Percentiles rank a stretch among this genome's conserved stretches.
phyloP scores from a whole-genome alignment of 768 basidiomycete genomes.

The Dentipellis fragilis region DNA sequence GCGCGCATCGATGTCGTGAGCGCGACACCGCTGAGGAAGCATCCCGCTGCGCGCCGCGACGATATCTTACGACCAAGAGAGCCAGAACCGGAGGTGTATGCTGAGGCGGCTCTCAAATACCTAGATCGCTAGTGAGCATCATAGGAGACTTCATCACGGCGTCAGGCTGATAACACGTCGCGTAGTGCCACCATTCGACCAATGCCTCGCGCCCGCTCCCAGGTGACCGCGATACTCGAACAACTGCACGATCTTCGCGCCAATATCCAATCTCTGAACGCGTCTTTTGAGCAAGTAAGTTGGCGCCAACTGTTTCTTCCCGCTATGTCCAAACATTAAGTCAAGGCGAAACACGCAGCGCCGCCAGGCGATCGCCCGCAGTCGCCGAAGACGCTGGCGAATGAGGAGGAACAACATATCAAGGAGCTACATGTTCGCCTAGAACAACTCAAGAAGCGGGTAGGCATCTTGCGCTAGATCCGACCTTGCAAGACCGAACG shows the following conservation, averaged over 20 bases:
- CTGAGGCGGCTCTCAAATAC: conserved; percentile 65
- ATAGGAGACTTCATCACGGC: not conserved
- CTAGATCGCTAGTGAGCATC: conserved; percentile 64
- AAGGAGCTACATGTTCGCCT: conserved; percentile 33
- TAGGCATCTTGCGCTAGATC: conserved; percentile 8
- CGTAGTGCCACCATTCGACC: conserved; percentile 27
- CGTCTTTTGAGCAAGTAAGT: conserved; percentile 31
- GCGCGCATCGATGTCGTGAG: conserved; percentile 57
- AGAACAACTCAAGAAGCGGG: conserved; percentile 29
- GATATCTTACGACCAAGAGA: conserved; percentile 28
- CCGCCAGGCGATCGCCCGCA: conserved; percentile 14
- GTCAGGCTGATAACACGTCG: not conserved
- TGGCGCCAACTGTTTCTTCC: not conserved
- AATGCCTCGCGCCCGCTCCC: conserved; percentile 40
- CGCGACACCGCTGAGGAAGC: conserved; percentile 57
- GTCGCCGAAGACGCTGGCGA: conserved; percentile 20
- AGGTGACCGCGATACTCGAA: conserved; percentile 27
- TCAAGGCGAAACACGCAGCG: conserved; percentile 16
- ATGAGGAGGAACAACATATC: conserved; percentile 33
- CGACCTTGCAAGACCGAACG: not conserved
- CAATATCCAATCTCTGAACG: conserved; percentile 26
- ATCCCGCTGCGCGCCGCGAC: conserved; percentile 28
- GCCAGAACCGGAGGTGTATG: conserved; percentile 66
- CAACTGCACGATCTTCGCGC: conserved; percentile 27
- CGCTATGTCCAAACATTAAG: conserved; percentile 12